Evolutionary conservation across 352 stramenopile species (phyloP), one percentile per base, ranked within the genome.

Genomic region (Pythium brassicae): DNA sequence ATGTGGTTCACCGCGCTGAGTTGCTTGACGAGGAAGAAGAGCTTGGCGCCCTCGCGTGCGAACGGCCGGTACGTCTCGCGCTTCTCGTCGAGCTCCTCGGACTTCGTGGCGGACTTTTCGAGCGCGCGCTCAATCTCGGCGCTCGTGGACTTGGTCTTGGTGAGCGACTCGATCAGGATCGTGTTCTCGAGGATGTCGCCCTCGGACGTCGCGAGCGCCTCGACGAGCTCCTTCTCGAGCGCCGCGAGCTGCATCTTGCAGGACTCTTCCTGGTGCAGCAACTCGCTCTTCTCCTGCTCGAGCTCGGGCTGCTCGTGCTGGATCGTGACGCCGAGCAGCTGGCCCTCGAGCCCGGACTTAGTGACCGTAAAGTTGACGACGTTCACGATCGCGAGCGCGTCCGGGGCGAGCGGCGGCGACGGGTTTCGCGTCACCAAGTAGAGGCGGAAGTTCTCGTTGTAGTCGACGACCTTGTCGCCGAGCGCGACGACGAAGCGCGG

Each of bases 281-380:
- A 75, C 23, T 94, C 85, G 35, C 75, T 93, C 72, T 98, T 98
- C 35, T 96, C 81, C 29, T 92, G 71, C 53, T 98, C 95, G 0
- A 98, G 72, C 59, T 96, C 93, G 0, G 95, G 95, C 44, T 97
- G 86, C 44, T 98, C 94, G 49, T 98, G 78, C 48, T 98, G 87
- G 43, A 98, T 96, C 6, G 94, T 97, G 7, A 97, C 82, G 8
- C 88, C 90, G 32, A 98, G 73, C 17, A 98, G 65, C 59, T 98
- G 94, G 8, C 89, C 92, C 60, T 98, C 92, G 1, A 98, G 66
- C 1, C 94, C 93, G 9, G 72, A 96, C 46, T 92, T 92, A 0
- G 95, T 98, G 32, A 98, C 92, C 0, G 92, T 98, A 57, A 98
- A 98, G 72, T 98, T 98, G 48, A 98, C 82, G 0, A 95, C 80